Conservation (phyloP, 2,329 filamentous ascomycete genomes). For the Microcyclospora tardicrescens region DNA sequence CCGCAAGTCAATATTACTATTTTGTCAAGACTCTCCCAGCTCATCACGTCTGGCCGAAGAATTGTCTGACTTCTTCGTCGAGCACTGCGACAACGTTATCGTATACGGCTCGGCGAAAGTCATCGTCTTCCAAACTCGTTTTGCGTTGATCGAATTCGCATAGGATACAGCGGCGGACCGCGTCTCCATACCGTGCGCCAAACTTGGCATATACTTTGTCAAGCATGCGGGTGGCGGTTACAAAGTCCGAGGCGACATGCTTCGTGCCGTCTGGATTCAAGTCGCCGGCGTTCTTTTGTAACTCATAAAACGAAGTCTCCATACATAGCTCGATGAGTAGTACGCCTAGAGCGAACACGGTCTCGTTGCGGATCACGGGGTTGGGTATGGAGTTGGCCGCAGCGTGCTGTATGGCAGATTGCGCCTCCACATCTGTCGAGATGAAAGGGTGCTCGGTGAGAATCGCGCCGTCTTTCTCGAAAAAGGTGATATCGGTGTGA, state of each 20-base stretch:
- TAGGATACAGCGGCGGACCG: constrained; percentile 20
- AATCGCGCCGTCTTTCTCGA: constrained; percentile 3
- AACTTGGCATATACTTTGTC: constrained; percentile 18
- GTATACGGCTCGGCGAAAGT: constrained; percentile 21
- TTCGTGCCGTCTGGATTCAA: constrained; percentile 7
- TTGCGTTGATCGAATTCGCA: constrained; percentile 20
- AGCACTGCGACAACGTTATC: constrained; percentile 18
- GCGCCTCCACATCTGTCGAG: constrained; percentile 2
- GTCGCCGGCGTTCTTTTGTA: constrained; percentile 10
- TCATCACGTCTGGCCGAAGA: neutral
- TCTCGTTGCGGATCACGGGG: constrained; percentile 18
- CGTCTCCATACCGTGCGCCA: constrained; percentile 20
- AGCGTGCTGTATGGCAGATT: neutral
- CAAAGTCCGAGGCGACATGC: constrained; percentile 9
- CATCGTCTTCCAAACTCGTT: constrained; percentile 15
- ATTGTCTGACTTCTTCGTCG: constrained; percentile 16
- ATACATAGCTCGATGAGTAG: constrained; percentile 25
- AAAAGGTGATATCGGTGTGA: constrained; percentile 3
- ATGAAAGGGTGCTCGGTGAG: constrained; percentile 9
- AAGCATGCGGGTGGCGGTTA: constrained; percentile 15
- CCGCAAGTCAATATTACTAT: too few species aligned
- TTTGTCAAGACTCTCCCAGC: too few species aligned
- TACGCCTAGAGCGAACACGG: constrained; percentile 23
- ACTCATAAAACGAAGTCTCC: constrained; percentile 12
- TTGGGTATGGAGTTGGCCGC: neutral